A percentile compares a stretch with the other conserved stretches of the same genome.
Conservation (phyloP, 768 basidiomycete species). For the Auricularia sp. region DNA sequence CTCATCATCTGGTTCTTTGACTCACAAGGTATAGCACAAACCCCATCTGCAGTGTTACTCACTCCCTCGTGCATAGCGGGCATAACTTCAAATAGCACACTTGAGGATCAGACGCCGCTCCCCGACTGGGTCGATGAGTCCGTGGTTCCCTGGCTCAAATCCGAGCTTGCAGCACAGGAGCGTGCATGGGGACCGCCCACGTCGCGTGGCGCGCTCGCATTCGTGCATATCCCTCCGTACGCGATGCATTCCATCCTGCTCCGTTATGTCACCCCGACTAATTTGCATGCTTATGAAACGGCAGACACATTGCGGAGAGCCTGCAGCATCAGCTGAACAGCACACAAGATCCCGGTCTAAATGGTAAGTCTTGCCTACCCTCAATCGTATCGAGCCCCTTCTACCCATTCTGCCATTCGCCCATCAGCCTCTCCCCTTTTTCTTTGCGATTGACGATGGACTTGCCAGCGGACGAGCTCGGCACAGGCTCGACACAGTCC, state of each 20-base stretch:
- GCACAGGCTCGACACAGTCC: slow-evolving; percentile 51
- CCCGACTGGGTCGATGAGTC: slow-evolving; percentile 61
- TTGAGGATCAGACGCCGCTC: slow-evolving; percentile 29
- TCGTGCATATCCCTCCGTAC: slow-evolving; percentile 70
- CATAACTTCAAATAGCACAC: background rate
- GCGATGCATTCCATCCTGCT: background rate
- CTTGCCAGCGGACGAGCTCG: slow-evolving; percentile 40
- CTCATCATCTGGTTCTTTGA: slow-evolving; percentile 73
- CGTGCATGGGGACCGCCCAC: slow-evolving; percentile 46
- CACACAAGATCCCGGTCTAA: slow-evolving; percentile 32
- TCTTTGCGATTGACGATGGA: background rate
- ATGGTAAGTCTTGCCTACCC: slow-evolving; percentile 21
- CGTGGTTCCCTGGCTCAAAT: slow-evolving; percentile 51
- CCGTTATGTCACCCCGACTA: background rate
- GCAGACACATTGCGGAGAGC: slow-evolving; percentile 24
- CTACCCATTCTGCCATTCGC: too few relatives aligned
- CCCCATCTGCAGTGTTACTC: too few relatives aligned
- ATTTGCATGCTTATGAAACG: too few relatives aligned
- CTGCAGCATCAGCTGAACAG: slow-evolving; percentile 29
- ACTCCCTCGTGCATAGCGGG: background rate
- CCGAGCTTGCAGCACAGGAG: slow-evolving; percentile 46
- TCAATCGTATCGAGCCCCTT: too few relatives aligned
- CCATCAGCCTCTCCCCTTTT: too few relatives aligned
- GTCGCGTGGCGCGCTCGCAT: slow-evolving; percentile 48
- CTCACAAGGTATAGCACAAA: slow-evolving; percentile 41